A percentile compares a stretch with the other conserved stretches of the same genome.
Evolutionary conservation across 257 asterid species (phyloP).

Genomic region (Ilex asprella): DNA sequence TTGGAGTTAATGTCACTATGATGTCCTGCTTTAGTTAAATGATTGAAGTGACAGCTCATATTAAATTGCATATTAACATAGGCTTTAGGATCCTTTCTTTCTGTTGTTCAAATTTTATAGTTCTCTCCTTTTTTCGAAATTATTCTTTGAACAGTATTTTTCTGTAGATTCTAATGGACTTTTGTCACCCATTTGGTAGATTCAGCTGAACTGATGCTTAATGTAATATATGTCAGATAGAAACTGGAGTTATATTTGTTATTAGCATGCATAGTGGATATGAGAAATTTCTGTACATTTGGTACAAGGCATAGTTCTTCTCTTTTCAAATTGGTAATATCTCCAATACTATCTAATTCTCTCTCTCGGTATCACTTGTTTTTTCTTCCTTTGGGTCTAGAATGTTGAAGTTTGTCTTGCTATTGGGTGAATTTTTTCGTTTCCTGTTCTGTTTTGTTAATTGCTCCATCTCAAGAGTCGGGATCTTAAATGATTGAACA

Average conservation of each 20-base stretch:
- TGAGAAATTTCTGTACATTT: neutral
- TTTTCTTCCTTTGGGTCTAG: too few relatives aligned
- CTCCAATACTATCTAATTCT: too few relatives aligned
- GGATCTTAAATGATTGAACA: too few relatives aligned
- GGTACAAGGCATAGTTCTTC: neutral
- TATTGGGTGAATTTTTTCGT: neutral
- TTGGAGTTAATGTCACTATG: neutral
- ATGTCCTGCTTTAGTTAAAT: neutral
- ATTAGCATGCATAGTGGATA: too few relatives aligned
- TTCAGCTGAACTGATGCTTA: too few relatives aligned
- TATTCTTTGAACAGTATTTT: neutral
- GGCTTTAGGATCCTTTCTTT: neutral
- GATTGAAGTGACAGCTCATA: slow-evolving; percentile 3
- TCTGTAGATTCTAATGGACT: too few relatives aligned
- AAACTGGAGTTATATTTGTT: too few relatives aligned
- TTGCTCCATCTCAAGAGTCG: neutral
- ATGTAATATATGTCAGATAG: too few relatives aligned
- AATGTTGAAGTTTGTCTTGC: neutral
- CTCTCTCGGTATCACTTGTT: too few relatives aligned
- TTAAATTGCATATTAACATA: slow-evolving; percentile 14
- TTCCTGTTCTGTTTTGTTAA: neutral
- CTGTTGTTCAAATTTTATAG: neutral
- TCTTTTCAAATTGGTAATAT: too few relatives aligned
- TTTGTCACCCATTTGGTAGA: too few relatives aligned
- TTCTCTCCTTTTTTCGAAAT: slow-evolving; percentile 8